These are phyloP conservation scores for Fusarium tjaetaba DNA, from an alignment of 2,329 filamentous ascomycete species.

Conservation along the genomic window DNA sequence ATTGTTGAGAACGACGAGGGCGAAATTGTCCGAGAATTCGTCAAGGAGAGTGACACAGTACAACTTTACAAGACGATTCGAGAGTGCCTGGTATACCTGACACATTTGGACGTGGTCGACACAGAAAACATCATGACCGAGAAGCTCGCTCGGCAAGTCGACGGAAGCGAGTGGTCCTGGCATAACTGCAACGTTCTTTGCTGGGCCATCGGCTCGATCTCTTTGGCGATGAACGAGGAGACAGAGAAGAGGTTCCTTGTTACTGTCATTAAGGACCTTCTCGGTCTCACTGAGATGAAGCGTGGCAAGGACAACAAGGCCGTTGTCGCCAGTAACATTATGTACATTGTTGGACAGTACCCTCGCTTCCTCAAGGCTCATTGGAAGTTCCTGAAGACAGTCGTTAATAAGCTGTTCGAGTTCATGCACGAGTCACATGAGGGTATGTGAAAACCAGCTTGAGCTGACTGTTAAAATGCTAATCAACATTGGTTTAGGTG, in stretches of 20 bases:
- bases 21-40: slow-evolving; percentile 98
- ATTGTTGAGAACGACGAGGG: slow-evolving; percentile 99
- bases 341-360: slow-evolving; percentile 99
- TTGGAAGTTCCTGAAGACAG: slow-evolving; percentile 99
- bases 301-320: slow-evolving; percentile 99
- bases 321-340: slow-evolving; percentile 98
- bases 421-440: slow-evolving; percentile 99
- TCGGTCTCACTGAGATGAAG: slow-evolving; percentile 98
- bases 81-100: slow-evolving; percentile 96
- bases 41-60: slow-evolving; percentile 99
- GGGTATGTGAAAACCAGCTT: slow-evolving; percentile 61
- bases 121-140: slow-evolving; percentile 99
- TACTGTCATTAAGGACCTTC: slow-evolving; percentile 97
- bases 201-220: slow-evolving; percentile 99
- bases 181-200: slow-evolving; percentile 99
- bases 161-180: slow-evolving; percentile 98
- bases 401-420: slow-evolving; percentile 99
- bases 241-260: slow-evolving; percentile 98
- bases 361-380: slow-evolving; percentile 98
- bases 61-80: slow-evolving; percentile 99
- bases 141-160: slow-evolving; percentile 93
- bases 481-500: slow-evolving; percentile 63
- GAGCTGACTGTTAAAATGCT: slow-evolving; percentile 23
- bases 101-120: slow-evolving; percentile 95
- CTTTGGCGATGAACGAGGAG: slow-evolving; percentile 98